Base-by-base conservation (phyloP, 2,329 filamentous ascomycete genomes). In the Fusarium sp. region DNA sequence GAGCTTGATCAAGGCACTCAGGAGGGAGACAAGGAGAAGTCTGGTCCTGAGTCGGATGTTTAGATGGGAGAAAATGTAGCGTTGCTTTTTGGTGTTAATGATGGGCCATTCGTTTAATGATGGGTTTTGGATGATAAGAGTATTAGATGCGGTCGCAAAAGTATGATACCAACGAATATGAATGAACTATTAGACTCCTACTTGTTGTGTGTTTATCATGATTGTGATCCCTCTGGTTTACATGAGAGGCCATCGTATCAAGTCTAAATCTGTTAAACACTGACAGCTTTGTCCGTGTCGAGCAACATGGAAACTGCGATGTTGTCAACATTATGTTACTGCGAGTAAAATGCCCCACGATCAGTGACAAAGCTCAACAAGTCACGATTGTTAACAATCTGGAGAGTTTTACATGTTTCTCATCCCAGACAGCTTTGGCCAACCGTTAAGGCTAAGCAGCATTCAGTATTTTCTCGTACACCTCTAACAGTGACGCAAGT, bases 11-110 rank as follows among this genome's bases (percentile, higher is more conserved):
- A 52, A 14, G 25, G 25, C 3, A n/a, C 11, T 27, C 34, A n/a
- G 30, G 41, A 20, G 2, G 43, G 61, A 45, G 72, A 67, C 8
- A 63, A 60, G 25, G 41, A 35, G 18, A 65, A 66, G 45, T 58
- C 59, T 9, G 45, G 32, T 25, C 25, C 65, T 1, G 58, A 72
- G 6, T 43, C 25, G 11, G 54, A 58, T 54, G 72, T 73, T 16
- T 78, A 27, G 76, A 34, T 54, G 48, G 10, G 27, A 14, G 45
- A n/a, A 50, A 50, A 30, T n/a, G 45, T 1, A 10, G 10, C 18
- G 27, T 20, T 52, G 48, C 7, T 30, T 52, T 32, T 52, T 32
- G 45, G 25, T 30, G 45, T 50, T 52, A 30, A n/a, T 30, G 34
- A 58, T 25, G n/a, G n/a, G 23, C 8, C 16, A 27, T 58, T 37